Evolutionary conservation across 805 yeast species (phyloP).

Genomic region (Wickerhamiella cacticola): DNA sequence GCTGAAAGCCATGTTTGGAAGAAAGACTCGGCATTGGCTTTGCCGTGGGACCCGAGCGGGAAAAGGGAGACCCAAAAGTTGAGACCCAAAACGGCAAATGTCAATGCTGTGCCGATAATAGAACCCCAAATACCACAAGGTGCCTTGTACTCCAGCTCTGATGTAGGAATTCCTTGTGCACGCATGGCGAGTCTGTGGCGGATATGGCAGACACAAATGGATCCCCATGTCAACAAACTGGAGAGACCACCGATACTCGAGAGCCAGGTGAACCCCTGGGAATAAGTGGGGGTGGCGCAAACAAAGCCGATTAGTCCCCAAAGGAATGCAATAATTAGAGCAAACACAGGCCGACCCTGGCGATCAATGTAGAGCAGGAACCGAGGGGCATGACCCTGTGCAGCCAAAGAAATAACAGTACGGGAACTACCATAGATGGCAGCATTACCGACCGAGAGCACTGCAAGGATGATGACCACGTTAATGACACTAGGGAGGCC

Average conservation of each 20-base stretch:
- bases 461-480: slow-evolving; percentile 56
- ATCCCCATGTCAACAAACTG: slow-evolving; percentile 67
- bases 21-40: slow-evolving; percentile 32
- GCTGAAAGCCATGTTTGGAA: slow-evolving; percentile 45
- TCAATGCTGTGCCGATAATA: slow-evolving; percentile 44
- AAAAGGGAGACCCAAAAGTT: slow-evolving; percentile 75
- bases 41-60: slow-evolving; percentile 43
- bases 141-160: slow-evolving; percentile 56
- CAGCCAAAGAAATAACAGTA: slow-evolving; percentile 54
- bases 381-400: slow-evolving; percentile 52
- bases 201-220: slow-evolving; percentile 55
- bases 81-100: slow-evolving; percentile 50
- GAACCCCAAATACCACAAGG: slow-evolving; percentile 63
- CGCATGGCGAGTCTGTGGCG: slow-evolving; percentile 53
- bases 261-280: slow-evolving; percentile 54
- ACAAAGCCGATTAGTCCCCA: slow-evolving; percentile 51
- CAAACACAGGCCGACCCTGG: slow-evolving; percentile 65
- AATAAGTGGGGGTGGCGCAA: slow-evolving; percentile 44
- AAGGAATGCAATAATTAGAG: slow-evolving; percentile 36
- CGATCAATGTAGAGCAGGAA: slow-evolving; percentile 59
- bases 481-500: slow-evolving; percentile 62
- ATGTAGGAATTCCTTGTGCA: slow-evolving; percentile 54
- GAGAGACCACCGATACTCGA: slow-evolving; percentile 67
- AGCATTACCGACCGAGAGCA: slow-evolving; percentile 62
- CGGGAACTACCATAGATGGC: slow-evolving; percentile 61